These are phyloP conservation scores for Lumnitzera racemosa DNA, from an alignment of 345 rosid species.

Conservation along the genomic window DNA sequence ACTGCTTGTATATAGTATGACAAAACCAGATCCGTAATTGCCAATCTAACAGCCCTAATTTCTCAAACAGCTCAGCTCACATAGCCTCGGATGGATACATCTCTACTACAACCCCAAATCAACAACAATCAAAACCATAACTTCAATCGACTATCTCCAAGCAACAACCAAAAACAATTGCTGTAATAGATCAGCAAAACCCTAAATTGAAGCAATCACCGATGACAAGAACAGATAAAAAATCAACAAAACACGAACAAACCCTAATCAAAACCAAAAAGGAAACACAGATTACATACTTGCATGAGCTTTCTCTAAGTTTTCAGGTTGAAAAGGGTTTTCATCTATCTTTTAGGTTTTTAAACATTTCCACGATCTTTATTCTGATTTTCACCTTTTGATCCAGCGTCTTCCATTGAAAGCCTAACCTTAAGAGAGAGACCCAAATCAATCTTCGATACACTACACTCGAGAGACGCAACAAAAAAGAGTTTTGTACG, in stretches of 20 bases:
- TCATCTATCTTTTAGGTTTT: constrained; percentile 98
- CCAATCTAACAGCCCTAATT: constrained; percentile 82
- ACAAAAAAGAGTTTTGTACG: no score
- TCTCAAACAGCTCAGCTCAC: constrained; percentile 66
- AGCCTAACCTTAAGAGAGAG: no score
- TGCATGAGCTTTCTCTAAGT: constrained; percentile 79
- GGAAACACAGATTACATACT: constrained; percentile 19
- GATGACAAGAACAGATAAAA: background rate
- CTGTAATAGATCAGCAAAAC: constrained; percentile 3
- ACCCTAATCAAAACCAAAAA: constrained; percentile 5
- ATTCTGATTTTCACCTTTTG: constrained; percentile 3
- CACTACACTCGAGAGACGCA: no score
- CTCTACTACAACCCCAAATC: constrained; percentile 51
- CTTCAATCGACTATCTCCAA: background rate
- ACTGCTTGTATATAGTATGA: constrained; percentile 22
- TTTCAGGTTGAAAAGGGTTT: constrained; percentile 92
- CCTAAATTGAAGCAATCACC: background rate
- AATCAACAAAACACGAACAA: background rate
- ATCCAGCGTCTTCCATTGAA: constrained; percentile 7
- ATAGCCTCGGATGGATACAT: constrained; percentile 75
- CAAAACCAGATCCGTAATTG: constrained; percentile 99
- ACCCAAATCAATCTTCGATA: no score
- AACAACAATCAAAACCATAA: constrained; percentile 11
- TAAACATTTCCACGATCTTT: constrained; percentile 13
- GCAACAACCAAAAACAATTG: background rate